Conservation (phyloP, 371 early-diverging fungal genomes). For the Nematocida minor region DNA sequence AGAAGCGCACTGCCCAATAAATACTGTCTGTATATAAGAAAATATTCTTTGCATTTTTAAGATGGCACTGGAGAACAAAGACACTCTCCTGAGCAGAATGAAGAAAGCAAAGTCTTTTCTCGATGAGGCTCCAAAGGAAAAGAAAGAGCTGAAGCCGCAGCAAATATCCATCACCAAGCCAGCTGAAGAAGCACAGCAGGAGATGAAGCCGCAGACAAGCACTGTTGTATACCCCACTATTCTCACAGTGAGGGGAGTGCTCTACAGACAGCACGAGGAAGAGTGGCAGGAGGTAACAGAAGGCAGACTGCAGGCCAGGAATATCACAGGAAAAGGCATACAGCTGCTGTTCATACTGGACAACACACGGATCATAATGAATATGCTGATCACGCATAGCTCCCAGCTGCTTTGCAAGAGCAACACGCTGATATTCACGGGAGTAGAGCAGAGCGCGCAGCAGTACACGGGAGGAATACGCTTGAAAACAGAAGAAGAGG, state of each 20-base stretch:
- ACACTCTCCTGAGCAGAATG: constrained; percentile 29
- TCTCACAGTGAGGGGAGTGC: not conserved
- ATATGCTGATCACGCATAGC: not conserved
- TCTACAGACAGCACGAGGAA: constrained; percentile 24
- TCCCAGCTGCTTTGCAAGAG: not conserved
- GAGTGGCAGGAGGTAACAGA: constrained; percentile 10
- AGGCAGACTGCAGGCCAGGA: not conserved
- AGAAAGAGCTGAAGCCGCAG: not conserved
- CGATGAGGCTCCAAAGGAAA: constrained; percentile 1
- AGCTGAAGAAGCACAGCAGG: not conserved
- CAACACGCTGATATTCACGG: constrained; percentile 1
- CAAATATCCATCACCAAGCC: not conserved
- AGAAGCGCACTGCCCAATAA: too few relatives aligned
- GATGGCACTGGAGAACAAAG: constrained; percentile 14
- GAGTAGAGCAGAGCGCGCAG: constrained; percentile 1
- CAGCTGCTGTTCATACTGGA: constrained; percentile 30
- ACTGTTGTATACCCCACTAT: not conserved
- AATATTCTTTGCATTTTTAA: not conserved
- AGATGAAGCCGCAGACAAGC: not conserved
- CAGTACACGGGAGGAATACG: not conserved
- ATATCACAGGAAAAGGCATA: not conserved
- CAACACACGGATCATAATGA: constrained; percentile 24
- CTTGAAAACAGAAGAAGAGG: constrained; percentile 2
- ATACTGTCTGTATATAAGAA: constrained; percentile 13
- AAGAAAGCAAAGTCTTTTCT: constrained; percentile 42